Evolutionary conservation across 1,139 yeast genomes (phyloP).

Genomic region (Pneumocystis sp.): DNA sequence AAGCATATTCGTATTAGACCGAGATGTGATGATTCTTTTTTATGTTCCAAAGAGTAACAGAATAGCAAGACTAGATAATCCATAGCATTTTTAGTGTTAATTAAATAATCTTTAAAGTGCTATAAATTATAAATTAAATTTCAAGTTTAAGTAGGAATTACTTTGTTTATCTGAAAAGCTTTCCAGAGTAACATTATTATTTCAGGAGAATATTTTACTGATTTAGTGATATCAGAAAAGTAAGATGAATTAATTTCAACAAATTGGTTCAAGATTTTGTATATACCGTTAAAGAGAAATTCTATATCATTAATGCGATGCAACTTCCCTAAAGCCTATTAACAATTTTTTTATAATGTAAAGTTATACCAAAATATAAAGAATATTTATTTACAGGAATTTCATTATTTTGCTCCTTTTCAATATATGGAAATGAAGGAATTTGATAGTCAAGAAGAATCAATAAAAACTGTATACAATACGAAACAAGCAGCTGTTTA

Average conservation of each 20-base stretch:
- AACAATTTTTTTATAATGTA: not conserved
- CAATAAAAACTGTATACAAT: slow-evolving; percentile 48
- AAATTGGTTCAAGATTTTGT: slow-evolving; percentile 20
- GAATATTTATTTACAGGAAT: slow-evolving; percentile 10
- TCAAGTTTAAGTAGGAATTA: slow-evolving; percentile 22
- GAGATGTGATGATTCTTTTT: slow-evolving; percentile 28
- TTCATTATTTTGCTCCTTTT: slow-evolving; percentile 3
- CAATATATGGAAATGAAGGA: slow-evolving; percentile 25
- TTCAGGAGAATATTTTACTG: slow-evolving; percentile 30
- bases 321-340: slow-evolving; percentile 19
- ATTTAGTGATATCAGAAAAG: slow-evolving; percentile 23
- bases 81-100: slow-evolving; percentile 33
- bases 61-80: slow-evolving; percentile 42
- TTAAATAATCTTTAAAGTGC: slow-evolving; percentile 31
- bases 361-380: slow-evolving; percentile 24
- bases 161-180: slow-evolving; percentile 52
- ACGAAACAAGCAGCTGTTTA: slow-evolving; percentile 40
- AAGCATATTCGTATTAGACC: slow-evolving; percentile 45
- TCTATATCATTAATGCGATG: slow-evolving; percentile 29
- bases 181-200: slow-evolving; percentile 58
- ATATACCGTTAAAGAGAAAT: slow-evolving; percentile 31
- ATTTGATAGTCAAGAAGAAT: slow-evolving; percentile 51
- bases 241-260: slow-evolving; percentile 23
- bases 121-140: slow-evolving; percentile 1
- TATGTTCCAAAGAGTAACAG: slow-evolving; percentile 42